These are phyloP conservation scores for Penicillium subrubescens DNA, from an alignment of 495 filamentous ascomycete genomes.

Conservation along the genomic window DNA sequence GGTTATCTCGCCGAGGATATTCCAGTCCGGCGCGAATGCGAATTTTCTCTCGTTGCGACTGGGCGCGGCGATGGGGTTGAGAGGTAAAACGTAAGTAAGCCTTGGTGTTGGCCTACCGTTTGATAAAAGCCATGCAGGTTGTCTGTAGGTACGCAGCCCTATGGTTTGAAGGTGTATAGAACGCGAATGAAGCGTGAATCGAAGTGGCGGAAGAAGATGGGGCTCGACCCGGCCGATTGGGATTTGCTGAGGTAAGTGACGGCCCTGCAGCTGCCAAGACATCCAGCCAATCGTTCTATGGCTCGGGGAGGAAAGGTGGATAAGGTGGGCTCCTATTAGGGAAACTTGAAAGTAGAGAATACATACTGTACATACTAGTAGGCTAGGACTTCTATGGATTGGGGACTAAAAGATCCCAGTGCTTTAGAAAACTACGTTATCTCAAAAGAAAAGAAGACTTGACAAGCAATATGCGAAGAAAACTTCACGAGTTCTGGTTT, in stretches of 20 bases:
- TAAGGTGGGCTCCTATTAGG: too few relatives aligned
- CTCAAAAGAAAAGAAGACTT: too few relatives aligned
- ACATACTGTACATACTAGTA: too few relatives aligned
- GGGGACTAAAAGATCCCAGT: too few relatives aligned
- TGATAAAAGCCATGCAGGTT: not conserved
- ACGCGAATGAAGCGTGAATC: constrained; percentile 2
- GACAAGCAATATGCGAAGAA: not conserved
- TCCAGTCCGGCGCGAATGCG: constrained; percentile 8
- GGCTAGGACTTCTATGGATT: too few relatives aligned
- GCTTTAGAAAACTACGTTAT: too few relatives aligned
- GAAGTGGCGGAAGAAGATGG: constrained; percentile 6
- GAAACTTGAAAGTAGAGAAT: not conserved
- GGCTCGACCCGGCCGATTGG: not conserved
- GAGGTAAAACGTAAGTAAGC: not conserved
- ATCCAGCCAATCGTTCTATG: not conserved
- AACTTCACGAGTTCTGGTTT: constrained; percentile 13
- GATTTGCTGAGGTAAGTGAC: constrained; percentile 4
- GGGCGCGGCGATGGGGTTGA: not conserved
- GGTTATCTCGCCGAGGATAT: not conserved
- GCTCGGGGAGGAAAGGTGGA: not conserved
- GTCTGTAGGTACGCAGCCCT: not conserved
- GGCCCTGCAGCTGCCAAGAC: constrained; percentile 1
- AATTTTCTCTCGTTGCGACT: constrained; percentile 3
- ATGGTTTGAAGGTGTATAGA: not conserved
- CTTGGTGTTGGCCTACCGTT: not conserved